A percentile compares a stretch with the other conserved stretches of the same genome.
phyloP scores from a whole-genome alignment of 164 flowering plant species.

The Dillenia turbinata region DNA sequence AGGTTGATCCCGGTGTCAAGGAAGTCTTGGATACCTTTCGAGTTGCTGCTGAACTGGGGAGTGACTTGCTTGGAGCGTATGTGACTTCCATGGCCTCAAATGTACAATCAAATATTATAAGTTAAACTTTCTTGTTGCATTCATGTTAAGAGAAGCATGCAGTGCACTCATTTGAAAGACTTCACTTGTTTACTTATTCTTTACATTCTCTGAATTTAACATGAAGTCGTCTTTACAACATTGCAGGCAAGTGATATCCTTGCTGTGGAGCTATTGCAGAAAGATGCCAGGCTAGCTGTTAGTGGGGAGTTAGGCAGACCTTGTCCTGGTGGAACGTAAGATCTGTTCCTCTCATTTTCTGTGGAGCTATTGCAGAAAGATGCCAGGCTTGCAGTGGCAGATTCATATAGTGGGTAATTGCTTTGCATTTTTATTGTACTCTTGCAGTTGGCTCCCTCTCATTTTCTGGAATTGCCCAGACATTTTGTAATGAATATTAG shows the following conservation, averaged over 20 bases:
- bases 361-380: not conserved
- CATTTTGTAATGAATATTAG: too few species aligned
- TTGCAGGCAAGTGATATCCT: constrained; percentile 95
- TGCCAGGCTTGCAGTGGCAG: not conserved
- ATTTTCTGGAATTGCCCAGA: too few species aligned
- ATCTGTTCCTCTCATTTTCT: constrained; percentile 3
- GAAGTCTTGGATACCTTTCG: constrained; percentile 97
- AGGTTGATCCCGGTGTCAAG: constrained; percentile 81
- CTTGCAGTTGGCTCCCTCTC: too few species aligned
- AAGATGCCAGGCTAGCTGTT: constrained; percentile 89
- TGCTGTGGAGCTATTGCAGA: constrained; percentile 94
- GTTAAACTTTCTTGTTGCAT: not conserved
- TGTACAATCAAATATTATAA: constrained; percentile 33
- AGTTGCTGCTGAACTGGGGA: constrained; percentile 93
- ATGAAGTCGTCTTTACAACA: not conserved
- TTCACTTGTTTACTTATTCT: too few species aligned
- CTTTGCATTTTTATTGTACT: too few species aligned
- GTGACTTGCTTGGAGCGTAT: constrained; percentile 94
- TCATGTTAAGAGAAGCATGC: too few species aligned
- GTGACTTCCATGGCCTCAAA: constrained; percentile 97
- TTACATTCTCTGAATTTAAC: too few species aligned
- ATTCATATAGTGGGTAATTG: too few species aligned
- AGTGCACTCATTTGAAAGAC: too few species aligned
- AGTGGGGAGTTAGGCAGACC: constrained; percentile 86
- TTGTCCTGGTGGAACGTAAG: constrained; percentile 94